A percentile compares a stretch with the other conserved stretches of the same genome.
phyloP scores from a whole-genome alignment of 805 yeast species.

The Tetrapisispora pingtungensis region DNA sequence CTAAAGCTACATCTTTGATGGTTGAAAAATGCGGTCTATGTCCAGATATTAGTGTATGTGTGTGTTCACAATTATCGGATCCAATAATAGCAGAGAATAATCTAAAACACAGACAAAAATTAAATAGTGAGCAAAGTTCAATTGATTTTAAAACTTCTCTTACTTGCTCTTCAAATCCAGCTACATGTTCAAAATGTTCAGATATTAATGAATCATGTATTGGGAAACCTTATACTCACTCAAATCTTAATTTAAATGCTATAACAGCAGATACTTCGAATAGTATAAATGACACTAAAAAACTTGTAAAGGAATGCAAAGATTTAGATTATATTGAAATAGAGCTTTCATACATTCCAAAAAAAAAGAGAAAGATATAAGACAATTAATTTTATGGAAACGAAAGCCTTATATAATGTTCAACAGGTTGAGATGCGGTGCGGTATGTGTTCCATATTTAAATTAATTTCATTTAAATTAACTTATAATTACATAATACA shows the following conservation, averaged over 20 bases:
- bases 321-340: neutral
- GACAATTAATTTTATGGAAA: no score
- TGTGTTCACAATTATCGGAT: constrained; percentile 66
- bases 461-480: no score
- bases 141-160: constrained; percentile 2
- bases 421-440: no score
- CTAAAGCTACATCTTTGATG: neutral
- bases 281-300: neutral
- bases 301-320: neutral
- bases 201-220: constrained; percentile 26
- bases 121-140: no score
- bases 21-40: constrained; percentile 71
- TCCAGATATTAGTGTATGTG: constrained; percentile 83
- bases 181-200: constrained; percentile 44
- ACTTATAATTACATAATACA: no score
- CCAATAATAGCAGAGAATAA: neutral
- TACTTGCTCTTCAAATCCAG: constrained; percentile 36
- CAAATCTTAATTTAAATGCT: neutral
- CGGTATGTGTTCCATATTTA: no score
- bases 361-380: neutral
- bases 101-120: neutral
- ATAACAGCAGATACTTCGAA: neutral
- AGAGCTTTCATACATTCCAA: neutral
- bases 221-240: neutral
- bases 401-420: no score